phyloP scores from a whole-genome alignment of 495 filamentous ascomycete species.

The Entonaema liquescens region DNA sequence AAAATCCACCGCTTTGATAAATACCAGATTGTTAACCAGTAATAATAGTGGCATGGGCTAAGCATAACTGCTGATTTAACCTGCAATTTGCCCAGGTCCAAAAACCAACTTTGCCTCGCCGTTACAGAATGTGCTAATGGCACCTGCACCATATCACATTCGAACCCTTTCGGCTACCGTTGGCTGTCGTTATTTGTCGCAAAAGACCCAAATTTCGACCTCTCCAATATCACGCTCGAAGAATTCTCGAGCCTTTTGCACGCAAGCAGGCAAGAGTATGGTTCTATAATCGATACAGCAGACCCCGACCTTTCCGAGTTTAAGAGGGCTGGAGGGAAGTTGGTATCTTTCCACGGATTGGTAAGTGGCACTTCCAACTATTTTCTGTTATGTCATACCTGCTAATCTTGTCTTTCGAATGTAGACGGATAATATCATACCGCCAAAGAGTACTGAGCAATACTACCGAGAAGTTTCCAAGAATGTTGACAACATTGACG shows the following conservation, averaged over 20 bases:
- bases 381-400: background rate
- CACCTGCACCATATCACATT: slow-evolving; percentile 4
- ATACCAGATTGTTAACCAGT: background rate
- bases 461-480: slow-evolving; percentile 24
- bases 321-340: slow-evolving; percentile 48
- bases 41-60: slow-evolving; percentile 16
- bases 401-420: background rate
- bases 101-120: slow-evolving; percentile 5
- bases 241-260: slow-evolving; percentile 42
- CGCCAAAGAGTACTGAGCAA: slow-evolving; percentile 1
- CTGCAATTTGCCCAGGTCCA: background rate
- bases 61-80: slow-evolving; percentile 37
- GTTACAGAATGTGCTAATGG: slow-evolving; percentile 20
- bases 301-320: slow-evolving; percentile 55
- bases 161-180: background rate
- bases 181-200: slow-evolving; percentile 32
- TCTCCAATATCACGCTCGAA: slow-evolving; percentile 19
- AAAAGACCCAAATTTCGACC: slow-evolving; percentile 35
- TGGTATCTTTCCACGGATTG: slow-evolving; percentile 54
- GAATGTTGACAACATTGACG: background rate
- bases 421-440: slow-evolving; percentile 22
- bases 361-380: background rate
- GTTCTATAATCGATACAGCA: slow-evolving; percentile 46
- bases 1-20: no score
- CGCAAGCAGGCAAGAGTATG: slow-evolving; percentile 37